Percentiles rank a stretch among this genome's conserved stretches.
phyloP scores from a whole-genome alignment of 2,329 filamentous ascomycete species.

The Orbilia ellipsospora region DNA sequence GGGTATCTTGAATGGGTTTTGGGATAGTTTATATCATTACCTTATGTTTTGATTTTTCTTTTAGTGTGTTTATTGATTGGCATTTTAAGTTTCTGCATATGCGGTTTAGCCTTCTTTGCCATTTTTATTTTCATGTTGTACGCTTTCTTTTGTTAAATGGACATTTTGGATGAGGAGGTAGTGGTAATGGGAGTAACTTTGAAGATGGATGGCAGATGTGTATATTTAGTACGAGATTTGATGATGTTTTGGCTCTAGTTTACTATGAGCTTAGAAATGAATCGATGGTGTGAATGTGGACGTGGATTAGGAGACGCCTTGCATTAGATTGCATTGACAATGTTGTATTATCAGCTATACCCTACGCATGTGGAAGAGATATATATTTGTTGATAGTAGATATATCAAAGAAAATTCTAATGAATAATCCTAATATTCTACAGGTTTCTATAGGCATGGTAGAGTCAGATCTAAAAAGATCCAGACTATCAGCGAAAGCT shows the following conservation, averaged over 20 bases:
- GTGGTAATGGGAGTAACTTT: not conserved
- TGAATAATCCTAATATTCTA: no score
- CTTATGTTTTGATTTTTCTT: not conserved
- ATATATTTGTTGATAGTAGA: no score
- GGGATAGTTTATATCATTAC: not conserved
- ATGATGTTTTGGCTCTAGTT: not conserved
- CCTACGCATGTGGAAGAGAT: no score
- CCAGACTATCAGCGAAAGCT: no score
- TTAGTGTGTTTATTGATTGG: slow-evolving; percentile 5
- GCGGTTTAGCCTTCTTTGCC: slow-evolving; percentile 19
- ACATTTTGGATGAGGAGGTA: not conserved
- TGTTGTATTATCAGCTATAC: no score
- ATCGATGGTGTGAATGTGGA: not conserved
- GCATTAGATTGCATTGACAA: no score
- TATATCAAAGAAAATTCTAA: no score
- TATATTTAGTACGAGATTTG: not conserved
- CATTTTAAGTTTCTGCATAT: slow-evolving; percentile 9
- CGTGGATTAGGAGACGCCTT: no score
- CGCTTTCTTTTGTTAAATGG: not conserved
- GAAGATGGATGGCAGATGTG: not conserved
- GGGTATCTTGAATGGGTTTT: slow-evolving; percentile 33
- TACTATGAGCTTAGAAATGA: not conserved
- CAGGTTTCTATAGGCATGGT: no score
- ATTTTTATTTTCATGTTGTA: not conserved
- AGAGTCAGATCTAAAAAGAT: no score